Conservation (phyloP, 805 yeast genomes). For the Dipodascopsis uninucleata region DNA sequence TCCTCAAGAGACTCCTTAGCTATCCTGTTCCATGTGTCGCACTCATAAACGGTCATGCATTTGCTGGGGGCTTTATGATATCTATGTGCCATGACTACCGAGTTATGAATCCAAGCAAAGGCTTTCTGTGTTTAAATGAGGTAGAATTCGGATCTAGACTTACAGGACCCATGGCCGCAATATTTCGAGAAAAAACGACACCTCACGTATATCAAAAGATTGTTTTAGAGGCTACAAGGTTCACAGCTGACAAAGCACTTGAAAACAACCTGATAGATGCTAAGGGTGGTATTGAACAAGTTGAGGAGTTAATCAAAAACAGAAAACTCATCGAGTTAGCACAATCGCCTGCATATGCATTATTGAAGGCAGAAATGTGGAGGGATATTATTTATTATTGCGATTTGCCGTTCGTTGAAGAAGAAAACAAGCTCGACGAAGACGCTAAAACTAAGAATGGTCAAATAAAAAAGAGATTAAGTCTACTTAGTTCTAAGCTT, state of each 20-base stretch:
- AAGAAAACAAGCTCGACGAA: constrained; percentile 4
- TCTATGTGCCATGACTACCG: constrained; percentile 40
- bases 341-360: constrained; percentile 35
- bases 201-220: constrained; percentile 33
- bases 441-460: constrained; percentile 1
- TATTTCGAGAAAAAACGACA: constrained; percentile 36
- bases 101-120: constrained; percentile 40
- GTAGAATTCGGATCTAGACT: constrained; percentile 39
- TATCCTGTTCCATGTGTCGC: constrained; percentile 43
- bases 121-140: constrained; percentile 42
- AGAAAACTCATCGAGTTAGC: constrained; percentile 29
- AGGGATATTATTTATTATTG: constrained; percentile 18
- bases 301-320: constrained; percentile 31
- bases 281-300: constrained; percentile 37
- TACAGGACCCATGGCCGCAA: constrained; percentile 37
- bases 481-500: too few relatives aligned
- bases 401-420: constrained; percentile 9
- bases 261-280: constrained; percentile 35
- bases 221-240: constrained; percentile 37
- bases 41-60: constrained; percentile 41
- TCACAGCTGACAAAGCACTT: constrained; percentile 34
- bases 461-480: constrained; percentile 5
- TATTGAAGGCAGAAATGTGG: constrained; percentile 28
- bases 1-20: constrained; percentile 36
- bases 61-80: constrained; percentile 42